These are phyloP conservation scores for Colletotrichum sp. DNA, from an alignment of 2,329 filamentous ascomycete species.

Conservation along the genomic window DNA sequence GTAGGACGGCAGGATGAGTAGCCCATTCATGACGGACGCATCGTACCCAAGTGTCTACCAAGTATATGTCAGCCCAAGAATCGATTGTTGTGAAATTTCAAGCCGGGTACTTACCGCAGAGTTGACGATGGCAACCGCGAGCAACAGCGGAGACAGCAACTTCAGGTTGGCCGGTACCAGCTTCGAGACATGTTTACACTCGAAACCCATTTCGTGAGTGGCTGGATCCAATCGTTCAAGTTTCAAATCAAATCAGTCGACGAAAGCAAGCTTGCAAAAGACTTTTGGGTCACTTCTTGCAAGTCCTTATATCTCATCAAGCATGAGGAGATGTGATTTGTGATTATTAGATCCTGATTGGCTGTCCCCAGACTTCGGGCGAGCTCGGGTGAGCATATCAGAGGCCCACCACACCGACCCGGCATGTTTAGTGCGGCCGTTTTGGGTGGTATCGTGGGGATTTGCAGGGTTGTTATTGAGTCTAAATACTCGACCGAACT, in stretches of 20 bases:
- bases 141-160: constrained; percentile 4
- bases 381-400: constrained; percentile 35
- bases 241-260: neutral
- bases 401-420: constrained; percentile 40
- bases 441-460: neutral
- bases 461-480: neutral
- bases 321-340: neutral
- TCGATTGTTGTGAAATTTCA: rapidly evolving
- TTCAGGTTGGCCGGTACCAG: constrained; percentile 9
- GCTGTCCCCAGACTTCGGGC: neutral
- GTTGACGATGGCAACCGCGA: constrained; percentile 14
- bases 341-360: neutral
- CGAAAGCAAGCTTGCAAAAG: neutral
- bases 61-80: neutral
- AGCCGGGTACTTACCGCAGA: neutral
- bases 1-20: constrained; percentile 63
- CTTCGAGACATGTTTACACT: constrained; percentile 11
- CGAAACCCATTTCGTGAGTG: neutral
- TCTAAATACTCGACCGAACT: constrained; percentile 2
- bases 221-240: neutral
- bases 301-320: neutral
- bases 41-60: constrained; percentile 40
- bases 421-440: neutral
- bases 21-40: constrained; percentile 58
- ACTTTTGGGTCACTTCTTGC: neutral